These are phyloP conservation scores for Lodderomyces orthopsilosis DNA, from an alignment of 1,139 yeast species.

Conservation along the genomic window DNA sequence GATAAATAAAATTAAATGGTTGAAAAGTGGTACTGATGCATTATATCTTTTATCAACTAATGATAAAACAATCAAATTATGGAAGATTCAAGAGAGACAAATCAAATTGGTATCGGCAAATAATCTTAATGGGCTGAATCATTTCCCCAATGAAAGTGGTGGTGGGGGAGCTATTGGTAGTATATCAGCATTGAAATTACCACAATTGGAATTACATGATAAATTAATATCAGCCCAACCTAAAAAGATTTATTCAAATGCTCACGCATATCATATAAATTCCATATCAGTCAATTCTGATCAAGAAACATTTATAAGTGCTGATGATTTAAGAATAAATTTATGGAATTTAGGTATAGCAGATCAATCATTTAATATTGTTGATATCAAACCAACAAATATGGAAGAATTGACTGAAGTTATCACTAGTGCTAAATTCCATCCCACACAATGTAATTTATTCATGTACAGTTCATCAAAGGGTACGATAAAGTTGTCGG, in stretches of 20 bases:
- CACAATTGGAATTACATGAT: conserved; percentile 87
- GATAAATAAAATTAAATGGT: conserved; percentile 97
- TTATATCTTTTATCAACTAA: conserved; percentile 88
- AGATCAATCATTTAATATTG: conserved; percentile 94
- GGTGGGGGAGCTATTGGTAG: neutral
- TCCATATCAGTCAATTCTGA: conserved; percentile 93
- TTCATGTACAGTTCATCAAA: conserved; percentile 97
- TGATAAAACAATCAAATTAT: conserved; percentile 94
- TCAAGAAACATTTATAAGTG: conserved; percentile 90
- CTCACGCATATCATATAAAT: conserved; percentile 97
- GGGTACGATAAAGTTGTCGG: conserved; percentile 93
- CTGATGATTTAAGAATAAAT: conserved; percentile 94
- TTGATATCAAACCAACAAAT: conserved; percentile 95
- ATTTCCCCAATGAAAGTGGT: conserved; percentile 17
- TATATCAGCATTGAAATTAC: conserved; percentile 59
- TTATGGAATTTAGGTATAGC: conserved; percentile 94
- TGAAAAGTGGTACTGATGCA: conserved; percentile 81
- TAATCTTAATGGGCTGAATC: conserved; percentile 55
- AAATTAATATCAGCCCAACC: conserved; percentile 95
- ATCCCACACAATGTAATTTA: conserved; percentile 86
- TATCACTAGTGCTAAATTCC: conserved; percentile 96
- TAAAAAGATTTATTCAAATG: conserved; percentile 86
- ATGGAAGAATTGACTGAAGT: conserved; percentile 99
- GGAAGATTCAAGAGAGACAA: conserved; percentile 94
- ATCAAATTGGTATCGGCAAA: conserved; percentile 90